Base-by-base conservation (phyloP, 2,329 filamentous ascomycete species). In the Pestalotiopsis fici region DNA sequence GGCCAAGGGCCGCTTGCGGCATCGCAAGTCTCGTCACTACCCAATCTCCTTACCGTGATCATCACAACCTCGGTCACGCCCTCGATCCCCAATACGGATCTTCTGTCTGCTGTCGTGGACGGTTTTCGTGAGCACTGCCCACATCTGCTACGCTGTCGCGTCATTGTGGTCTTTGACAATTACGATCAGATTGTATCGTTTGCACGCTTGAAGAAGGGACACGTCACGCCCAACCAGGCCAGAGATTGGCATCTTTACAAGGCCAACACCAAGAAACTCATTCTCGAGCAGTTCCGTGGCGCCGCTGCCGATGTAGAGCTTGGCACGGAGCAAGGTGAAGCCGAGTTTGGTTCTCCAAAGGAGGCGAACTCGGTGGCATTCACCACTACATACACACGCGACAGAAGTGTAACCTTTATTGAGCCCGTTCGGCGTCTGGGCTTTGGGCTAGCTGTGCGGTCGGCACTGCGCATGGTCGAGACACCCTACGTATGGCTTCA, bases 401-500 rank as follows among this genome's bases (percentile, higher is more conserved):
- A 82, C 57, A 73, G 73, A 0, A 76, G 71, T 2, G 73, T 88
- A n/a, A 78, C 78, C 0, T 87, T 88, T 67, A 78, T 88, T 65
- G 85, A 87, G 71, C 79, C 83, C 3, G 62, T 71, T 0, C 77
- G 78, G 39, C 80, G 84, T 0, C 72, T 88, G 1, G 86, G 86
- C 0, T 88, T 88, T 60, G 86, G 85, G 0, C 77, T 88, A 0
- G 85, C 83, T 1, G 85, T 88, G 23, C 83, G 86, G 13, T 83
- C 84, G 0, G 86, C 85, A 0, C 73, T 88, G 59, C 78, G 85
- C 3, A 65, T 80, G 4, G 78, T 81, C 0, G 69, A 75, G 13
- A 88, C 86, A 1, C 83, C 84, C 0, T 86, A 86, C 59, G 85
- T 87, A 18, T 88, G 86, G 86, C 75, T 88, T 0, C 86, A 88